These are phyloP conservation scores for Chytridiales sp. DNA, from an alignment of 371 early-diverging fungal species.

Conservation along the genomic window DNA sequence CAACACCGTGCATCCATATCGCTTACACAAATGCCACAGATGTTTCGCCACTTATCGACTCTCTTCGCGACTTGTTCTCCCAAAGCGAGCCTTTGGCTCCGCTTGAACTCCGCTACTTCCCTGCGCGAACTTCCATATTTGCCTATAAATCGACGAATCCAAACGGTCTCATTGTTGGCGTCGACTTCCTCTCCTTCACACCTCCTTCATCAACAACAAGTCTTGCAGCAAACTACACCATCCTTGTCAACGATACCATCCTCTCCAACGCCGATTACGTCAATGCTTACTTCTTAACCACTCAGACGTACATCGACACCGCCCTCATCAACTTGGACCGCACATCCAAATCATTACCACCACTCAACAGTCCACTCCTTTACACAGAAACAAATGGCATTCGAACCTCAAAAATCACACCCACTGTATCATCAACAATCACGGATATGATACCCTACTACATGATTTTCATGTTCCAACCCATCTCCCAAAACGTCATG, in stretches of 20 bases:
- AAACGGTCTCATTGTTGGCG: neutral
- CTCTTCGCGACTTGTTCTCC: too few relatives aligned
- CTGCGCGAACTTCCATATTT: too few relatives aligned
- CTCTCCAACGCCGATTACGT: neutral
- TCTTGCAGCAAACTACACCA: conserved; percentile 1
- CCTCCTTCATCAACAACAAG: too few relatives aligned
- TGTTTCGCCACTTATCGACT: too few relatives aligned
- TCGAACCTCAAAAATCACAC: neutral
- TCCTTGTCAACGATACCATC: conserved; percentile 5
- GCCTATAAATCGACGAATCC: too few relatives aligned
- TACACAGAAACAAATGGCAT: conserved; percentile 5
- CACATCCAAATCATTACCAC: neutral
- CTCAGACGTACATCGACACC: conserved; percentile 6
- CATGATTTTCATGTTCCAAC: conserved; percentile 11
- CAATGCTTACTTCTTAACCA: neutral
- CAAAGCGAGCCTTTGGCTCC: too few relatives aligned
- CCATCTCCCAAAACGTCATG: neutral
- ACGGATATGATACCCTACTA: neutral
- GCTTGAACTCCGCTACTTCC: too few relatives aligned
- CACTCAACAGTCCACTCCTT: conserved; percentile 7
- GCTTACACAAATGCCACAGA: too few relatives aligned
- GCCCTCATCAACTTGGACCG: conserved; percentile 11
- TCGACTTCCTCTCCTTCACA: neutral
- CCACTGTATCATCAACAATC: neutral
- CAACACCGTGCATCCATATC: too few relatives aligned